Percentiles rank a stretch among this genome's conserved stretches.
phyloP scores from a whole-genome alignment of 2,329 filamentous ascomycete genomes.

The Ophiostoma montium region DNA sequence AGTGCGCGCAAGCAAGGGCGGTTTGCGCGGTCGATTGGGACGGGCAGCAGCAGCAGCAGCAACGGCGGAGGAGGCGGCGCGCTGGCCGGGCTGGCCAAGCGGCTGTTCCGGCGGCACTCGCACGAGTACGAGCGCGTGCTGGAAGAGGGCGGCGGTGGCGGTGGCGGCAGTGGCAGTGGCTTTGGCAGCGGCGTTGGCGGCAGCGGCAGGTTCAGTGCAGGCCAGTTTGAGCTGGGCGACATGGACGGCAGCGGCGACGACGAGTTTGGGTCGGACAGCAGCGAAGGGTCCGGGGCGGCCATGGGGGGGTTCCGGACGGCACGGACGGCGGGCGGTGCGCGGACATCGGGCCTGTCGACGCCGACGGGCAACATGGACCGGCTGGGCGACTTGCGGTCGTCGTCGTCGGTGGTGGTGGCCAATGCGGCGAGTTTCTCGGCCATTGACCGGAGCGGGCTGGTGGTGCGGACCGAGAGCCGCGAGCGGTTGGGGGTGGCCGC shows the following conservation, averaged over 20 bases:
- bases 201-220: too few species aligned
- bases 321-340: conserved; percentile 13
- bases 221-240: conserved; percentile 66
- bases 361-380: conserved; percentile 43
- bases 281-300: conserved; percentile 24
- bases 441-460: conserved; percentile 53
- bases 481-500: conserved; percentile 50
- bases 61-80: neutral
- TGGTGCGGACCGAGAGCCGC: conserved; percentile 71
- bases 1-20: conserved; percentile 26
- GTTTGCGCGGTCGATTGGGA: conserved; percentile 1
- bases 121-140: conserved; percentile 67
- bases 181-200: too few species aligned
- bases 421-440: conserved; percentile 16
- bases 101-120: conserved; percentile 44
- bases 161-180: too few species aligned
- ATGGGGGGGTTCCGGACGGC: conserved; percentile 8
- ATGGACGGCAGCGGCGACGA: conserved; percentile 42
- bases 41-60: neutral
- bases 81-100: conserved; percentile 38
- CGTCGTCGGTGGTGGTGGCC: neutral
- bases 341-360: conserved; percentile 53
- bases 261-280: conserved; percentile 49
- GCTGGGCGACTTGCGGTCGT: conserved; percentile 32
- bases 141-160: conserved; percentile 55